Percentiles rank a stretch among this genome's conserved stretches.
phyloP scores from a whole-genome alignment of 1,284 basidiomycete species.

The Omphalotus olearius region DNA sequence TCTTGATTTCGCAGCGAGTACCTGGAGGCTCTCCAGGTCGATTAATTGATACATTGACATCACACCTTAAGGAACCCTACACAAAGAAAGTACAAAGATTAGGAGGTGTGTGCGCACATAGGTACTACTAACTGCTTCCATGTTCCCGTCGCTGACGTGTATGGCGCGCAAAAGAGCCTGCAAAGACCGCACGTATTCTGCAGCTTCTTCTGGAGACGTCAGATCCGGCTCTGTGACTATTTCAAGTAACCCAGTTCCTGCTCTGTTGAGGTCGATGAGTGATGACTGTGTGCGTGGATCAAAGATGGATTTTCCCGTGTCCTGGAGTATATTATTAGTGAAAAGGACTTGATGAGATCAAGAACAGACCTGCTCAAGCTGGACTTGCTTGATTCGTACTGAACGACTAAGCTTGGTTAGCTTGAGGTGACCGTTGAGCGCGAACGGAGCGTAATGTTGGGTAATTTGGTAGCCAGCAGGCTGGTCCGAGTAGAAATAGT shows the following conservation, averaged over 20 bases:
- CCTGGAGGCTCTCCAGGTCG: conserved; percentile 62
- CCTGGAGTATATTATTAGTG: conserved; percentile 43
- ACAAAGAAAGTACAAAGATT: neutral
- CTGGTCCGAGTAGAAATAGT: conserved; percentile 97
- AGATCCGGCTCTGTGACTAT: conserved; percentile 96
- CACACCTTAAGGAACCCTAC: conserved; percentile 90
- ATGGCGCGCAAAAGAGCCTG: conserved; percentile 81
- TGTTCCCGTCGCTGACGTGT: conserved; percentile 91
- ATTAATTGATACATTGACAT: conserved; percentile 93
- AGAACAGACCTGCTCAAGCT: conserved; percentile 78
- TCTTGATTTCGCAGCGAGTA: conserved; percentile 96
- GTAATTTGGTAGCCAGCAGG: conserved; percentile 97
- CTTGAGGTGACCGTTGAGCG: conserved; percentile 47
- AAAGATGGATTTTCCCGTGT: conserved; percentile 90
- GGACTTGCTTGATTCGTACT: conserved; percentile 90
- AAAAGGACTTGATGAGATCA: neutral
- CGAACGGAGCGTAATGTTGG: conserved; percentile 66
- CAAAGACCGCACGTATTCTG: conserved; percentile 81
- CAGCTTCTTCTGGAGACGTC: conserved; percentile 88
- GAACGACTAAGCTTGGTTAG: conserved; percentile 40
- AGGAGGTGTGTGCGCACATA: neutral
- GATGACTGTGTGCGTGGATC: conserved; percentile 52
- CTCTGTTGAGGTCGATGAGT: conserved; percentile 87
- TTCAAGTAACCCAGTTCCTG: conserved; percentile 89
- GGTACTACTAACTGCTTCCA: conserved; percentile 77